These are phyloP conservation scores for Coniochaeta sp. DNA, from an alignment of 2,329 filamentous ascomycete genomes.

Conservation along the genomic window DNA sequence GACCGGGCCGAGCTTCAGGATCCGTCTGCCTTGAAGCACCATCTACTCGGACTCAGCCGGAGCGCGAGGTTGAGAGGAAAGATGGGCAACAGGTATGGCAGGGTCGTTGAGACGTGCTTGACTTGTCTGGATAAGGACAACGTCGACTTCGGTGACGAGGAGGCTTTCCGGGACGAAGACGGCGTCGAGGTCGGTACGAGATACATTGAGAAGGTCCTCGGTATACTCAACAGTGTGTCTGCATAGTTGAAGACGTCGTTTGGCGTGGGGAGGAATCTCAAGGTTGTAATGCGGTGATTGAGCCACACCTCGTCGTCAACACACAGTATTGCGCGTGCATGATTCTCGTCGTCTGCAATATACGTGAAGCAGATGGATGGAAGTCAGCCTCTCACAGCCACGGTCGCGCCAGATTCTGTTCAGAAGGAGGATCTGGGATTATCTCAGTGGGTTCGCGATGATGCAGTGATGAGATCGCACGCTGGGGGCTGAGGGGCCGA, in stretches of 20 bases:
- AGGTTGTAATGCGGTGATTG: no score
- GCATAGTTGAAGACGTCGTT: no score
- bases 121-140: constrained; percentile 25
- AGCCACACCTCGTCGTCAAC: no score
- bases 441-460: background rate
- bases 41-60: constrained; percentile 11
- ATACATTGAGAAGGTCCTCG: background rate
- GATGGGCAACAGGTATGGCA: constrained; percentile 23
- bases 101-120: constrained; percentile 25
- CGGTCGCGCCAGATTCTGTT: no score
- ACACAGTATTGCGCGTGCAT: no score
- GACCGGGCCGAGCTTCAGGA: background rate
- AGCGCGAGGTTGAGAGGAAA: constrained; percentile 10
- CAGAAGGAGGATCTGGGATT: background rate
- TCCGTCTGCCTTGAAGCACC: constrained; percentile 5
- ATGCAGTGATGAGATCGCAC: background rate
- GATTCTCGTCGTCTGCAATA: no score
- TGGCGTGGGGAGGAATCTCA: no score
- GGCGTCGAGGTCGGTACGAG: background rate
- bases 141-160: constrained; percentile 20
- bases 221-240: no score
- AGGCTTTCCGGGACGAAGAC: constrained; percentile 7
- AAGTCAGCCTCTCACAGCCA: no score
- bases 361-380: no score
- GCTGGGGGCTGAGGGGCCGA: background rate